A percentile compares a stretch with the other conserved stretches of the same genome.
Conservation (phyloP, 768 basidiomycete species). For the Mycena vulgaris region DNA sequence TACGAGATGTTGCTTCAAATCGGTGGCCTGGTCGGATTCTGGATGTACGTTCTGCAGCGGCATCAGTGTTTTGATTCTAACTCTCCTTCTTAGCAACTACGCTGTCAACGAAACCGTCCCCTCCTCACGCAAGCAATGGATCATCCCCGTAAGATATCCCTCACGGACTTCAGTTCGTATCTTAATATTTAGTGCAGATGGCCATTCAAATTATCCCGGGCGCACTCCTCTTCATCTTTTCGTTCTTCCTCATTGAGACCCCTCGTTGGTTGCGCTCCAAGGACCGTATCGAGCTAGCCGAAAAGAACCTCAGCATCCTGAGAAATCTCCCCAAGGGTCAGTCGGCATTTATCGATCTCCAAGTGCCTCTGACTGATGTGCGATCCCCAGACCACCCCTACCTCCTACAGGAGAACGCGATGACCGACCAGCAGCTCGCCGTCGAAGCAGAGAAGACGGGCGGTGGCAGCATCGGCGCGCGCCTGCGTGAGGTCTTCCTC, state of each 20-base stretch:
- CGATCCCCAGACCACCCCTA: slow-evolving; percentile 4
- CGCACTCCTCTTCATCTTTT: slow-evolving; percentile 4
- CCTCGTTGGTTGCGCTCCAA: slow-evolving; percentile 26
- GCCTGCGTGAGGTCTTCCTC: slow-evolving; percentile 21
- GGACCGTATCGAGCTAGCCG: slow-evolving; percentile 16
- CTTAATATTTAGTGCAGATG: slow-evolving; percentile 2
- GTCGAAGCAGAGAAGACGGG: slow-evolving; percentile 17
- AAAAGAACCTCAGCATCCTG: slow-evolving; percentile 26
- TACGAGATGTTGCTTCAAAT: slow-evolving; percentile 53
- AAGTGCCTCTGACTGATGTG: neutral
- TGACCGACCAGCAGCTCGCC: slow-evolving; percentile 26
- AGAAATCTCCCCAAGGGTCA: slow-evolving; percentile 18
- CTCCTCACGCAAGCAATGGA: slow-evolving; percentile 24
- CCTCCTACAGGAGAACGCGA: slow-evolving; percentile 18
- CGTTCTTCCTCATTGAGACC: slow-evolving; percentile 5
- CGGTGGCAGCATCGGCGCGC: slow-evolving; percentile 20
- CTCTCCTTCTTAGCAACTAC: slow-evolving; percentile 1
- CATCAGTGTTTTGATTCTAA: too few species aligned
- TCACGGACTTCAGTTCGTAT: neutral
- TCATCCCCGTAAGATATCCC: slow-evolving; percentile 7
- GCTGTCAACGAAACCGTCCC: slow-evolving; percentile 25
- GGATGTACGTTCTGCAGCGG: slow-evolving; percentile 28
- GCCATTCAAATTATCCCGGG: slow-evolving; percentile 22
- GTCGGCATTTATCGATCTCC: neutral
- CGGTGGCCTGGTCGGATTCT: slow-evolving; percentile 50